Evolutionary conservation across 495 filamentous ascomycete genomes (phyloP).

Genomic region (Penicillium fimorum): DNA sequence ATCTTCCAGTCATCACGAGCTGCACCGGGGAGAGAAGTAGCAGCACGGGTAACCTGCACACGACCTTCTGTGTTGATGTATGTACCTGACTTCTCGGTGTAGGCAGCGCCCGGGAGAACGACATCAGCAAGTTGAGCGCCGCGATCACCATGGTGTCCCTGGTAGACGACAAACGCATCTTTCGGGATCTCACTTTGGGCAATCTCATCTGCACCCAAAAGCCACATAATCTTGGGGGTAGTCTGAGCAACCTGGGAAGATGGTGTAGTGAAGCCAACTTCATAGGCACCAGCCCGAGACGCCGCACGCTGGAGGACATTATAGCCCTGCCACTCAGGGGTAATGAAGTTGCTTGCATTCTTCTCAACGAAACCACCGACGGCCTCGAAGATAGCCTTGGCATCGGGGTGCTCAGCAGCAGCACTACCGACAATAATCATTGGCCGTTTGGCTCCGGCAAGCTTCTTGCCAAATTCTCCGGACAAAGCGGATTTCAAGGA

Average conservation of each 20-base stretch:
- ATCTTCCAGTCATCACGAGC: slow-evolving; percentile 98
- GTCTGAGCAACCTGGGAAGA: slow-evolving; percentile 74
- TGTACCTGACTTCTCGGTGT: slow-evolving; percentile 96
- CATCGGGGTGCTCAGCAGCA: slow-evolving; percentile 82
- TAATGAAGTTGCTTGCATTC: slow-evolving; percentile 81
- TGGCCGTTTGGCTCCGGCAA: slow-evolving; percentile 80
- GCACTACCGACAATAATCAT: slow-evolving; percentile 95
- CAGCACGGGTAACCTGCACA: slow-evolving; percentile 86
- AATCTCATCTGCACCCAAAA: slow-evolving; percentile 93
- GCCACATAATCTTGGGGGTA: slow-evolving; percentile 92
- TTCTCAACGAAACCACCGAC: slow-evolving; percentile 89
- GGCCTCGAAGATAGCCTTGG: slow-evolving; percentile 87
- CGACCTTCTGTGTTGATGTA: slow-evolving; percentile 98
- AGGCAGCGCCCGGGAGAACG: slow-evolving; percentile 88
- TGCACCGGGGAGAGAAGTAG: slow-evolving; percentile 80
- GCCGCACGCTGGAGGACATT: slow-evolving; percentile 93
- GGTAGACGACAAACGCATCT: slow-evolving; percentile 94
- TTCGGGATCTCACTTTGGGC: slow-evolving; percentile 77
- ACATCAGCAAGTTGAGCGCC: slow-evolving; percentile 93
- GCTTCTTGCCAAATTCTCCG: slow-evolving; percentile 89
- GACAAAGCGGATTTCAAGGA: slow-evolving; percentile 79
- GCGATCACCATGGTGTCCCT: slow-evolving; percentile 94
- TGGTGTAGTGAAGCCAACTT: slow-evolving; percentile 87
- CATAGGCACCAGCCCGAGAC: slow-evolving; percentile 87
- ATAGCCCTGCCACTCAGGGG: slow-evolving; percentile 93